Evolutionary conservation across 257 asterid species (phyloP).

Genomic region (Gynochthodes officinalis): DNA sequence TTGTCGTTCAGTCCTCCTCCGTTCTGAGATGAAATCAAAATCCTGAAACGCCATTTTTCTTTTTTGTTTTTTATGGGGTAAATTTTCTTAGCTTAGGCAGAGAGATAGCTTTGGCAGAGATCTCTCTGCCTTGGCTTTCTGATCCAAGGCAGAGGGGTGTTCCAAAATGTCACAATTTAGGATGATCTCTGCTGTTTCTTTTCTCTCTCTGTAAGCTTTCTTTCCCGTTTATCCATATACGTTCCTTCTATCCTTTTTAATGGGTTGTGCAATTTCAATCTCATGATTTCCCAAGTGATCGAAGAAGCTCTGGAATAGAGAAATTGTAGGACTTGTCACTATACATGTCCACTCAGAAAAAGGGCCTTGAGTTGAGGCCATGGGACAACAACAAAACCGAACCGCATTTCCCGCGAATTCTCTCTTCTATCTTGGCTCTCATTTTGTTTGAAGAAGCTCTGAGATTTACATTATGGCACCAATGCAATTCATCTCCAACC

Average conservation of each 20-base stretch:
- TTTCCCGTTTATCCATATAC: not conserved
- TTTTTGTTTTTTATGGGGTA: not conserved
- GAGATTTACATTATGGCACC: not conserved
- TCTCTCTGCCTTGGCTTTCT: conserved; percentile 41
- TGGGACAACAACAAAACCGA: conserved; percentile 15
- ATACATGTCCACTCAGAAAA: conserved; percentile 23
- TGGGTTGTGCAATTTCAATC: conserved; percentile 20
- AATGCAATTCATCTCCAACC: not conserved
- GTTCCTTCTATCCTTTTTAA: conserved; percentile 6
- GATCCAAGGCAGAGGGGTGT: conserved; percentile 73
- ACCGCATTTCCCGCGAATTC: conserved; percentile 16
- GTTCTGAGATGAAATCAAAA: conserved; percentile 78
- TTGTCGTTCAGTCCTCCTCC: conserved; percentile 47
- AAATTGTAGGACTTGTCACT: conserved; percentile 41
- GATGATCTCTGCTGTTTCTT: conserved; percentile 2
- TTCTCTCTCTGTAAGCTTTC: not conserved
- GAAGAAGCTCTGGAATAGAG: conserved; percentile 42
- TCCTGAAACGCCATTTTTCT: conserved; percentile 84
- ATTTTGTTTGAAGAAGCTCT: no score
- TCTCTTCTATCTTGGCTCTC: not conserved
- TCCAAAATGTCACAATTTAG: not conserved
- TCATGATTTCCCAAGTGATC: conserved; percentile 15
- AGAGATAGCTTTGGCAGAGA: conserved; percentile 12
- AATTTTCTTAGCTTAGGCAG: conserved; percentile 8
- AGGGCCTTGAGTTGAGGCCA: conserved; percentile 15